Percentiles rank a stretch among this genome's conserved stretches.
Evolutionary conservation across 129 eudicot genomes (phyloP).

Genomic region (Tagetes erecta): DNA sequence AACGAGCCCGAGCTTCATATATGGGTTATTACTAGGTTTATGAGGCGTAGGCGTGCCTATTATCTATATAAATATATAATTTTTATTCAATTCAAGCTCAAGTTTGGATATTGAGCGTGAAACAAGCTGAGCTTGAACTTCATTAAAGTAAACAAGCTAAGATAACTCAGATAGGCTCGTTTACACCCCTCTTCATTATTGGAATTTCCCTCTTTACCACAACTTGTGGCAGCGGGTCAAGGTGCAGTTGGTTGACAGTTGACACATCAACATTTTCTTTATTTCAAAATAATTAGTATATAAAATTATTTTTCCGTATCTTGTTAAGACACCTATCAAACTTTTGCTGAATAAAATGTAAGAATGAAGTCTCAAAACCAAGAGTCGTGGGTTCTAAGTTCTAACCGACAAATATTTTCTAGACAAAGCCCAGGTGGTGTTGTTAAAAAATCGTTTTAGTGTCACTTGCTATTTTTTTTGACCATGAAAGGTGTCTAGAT

Average conservation of each 20-base stretch:
- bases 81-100: neutral
- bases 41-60: neutral
- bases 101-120: neutral
- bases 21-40: neutral
- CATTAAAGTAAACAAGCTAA: neutral
- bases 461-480: slow-evolving; percentile 18
- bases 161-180: neutral
- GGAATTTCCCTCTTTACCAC: neutral
- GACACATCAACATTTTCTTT: neutral
- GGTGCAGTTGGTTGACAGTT: neutral
- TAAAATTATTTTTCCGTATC: neutral
- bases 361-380: too few species aligned
- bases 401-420: too few species aligned
- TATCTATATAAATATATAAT: neutral
- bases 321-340: neutral
- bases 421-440: too few species aligned
- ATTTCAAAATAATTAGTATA: neutral
- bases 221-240: neutral
- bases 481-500: slow-evolving; percentile 4
- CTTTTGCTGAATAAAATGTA: neutral
- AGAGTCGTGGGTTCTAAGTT: too few species aligned
- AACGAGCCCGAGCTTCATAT: neutral
- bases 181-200: neutral
- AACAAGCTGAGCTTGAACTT: neutral
- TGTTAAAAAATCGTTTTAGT: neutral